Conservation (phyloP, 352 stramenopile genomes). For the Phytophthora gonapodyides region DNA sequence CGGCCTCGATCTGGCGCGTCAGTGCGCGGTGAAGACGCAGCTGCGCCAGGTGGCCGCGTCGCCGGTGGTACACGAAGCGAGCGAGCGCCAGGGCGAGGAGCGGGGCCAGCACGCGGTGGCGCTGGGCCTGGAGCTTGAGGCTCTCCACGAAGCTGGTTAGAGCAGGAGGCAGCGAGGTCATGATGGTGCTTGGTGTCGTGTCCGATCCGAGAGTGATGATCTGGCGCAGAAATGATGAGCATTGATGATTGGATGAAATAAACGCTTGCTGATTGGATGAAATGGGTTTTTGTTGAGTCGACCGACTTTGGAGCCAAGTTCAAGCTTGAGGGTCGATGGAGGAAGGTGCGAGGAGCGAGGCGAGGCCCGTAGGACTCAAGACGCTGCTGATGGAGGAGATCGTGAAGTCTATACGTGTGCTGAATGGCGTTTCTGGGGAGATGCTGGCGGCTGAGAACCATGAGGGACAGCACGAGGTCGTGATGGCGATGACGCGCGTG, state of each 20-base stretch:
- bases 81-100: constrained; percentile 47
- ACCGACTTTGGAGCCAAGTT: constrained; percentile 16
- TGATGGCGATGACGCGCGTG: constrained; percentile 11
- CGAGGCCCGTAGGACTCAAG: constrained; percentile 4
- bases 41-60: constrained; percentile 47
- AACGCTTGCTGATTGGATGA: neutral
- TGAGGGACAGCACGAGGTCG: constrained; percentile 11
- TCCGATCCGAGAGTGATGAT: too few relatives aligned
- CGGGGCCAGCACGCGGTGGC: constrained; percentile 39
- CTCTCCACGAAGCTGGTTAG: constrained; percentile 33
- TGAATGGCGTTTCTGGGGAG: constrained; percentile 9
- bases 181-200: too few relatives aligned
- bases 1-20: constrained; percentile 30
- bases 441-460: constrained; percentile 12
- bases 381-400: constrained; percentile 19
- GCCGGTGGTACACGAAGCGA: constrained; percentile 52
- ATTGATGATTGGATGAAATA: constrained; percentile 4
- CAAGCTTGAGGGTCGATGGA: constrained; percentile 13
- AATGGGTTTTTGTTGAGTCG: constrained; percentile 9
- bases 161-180: constrained; percentile 7
- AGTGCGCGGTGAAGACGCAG: constrained; percentile 45
- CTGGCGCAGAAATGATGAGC: too few relatives aligned
- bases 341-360: neutral
- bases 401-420: constrained; percentile 11
- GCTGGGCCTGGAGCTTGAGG: constrained; percentile 35